Conservation (phyloP, 257 asterid species). For the Galeopsis tetrahit region DNA sequence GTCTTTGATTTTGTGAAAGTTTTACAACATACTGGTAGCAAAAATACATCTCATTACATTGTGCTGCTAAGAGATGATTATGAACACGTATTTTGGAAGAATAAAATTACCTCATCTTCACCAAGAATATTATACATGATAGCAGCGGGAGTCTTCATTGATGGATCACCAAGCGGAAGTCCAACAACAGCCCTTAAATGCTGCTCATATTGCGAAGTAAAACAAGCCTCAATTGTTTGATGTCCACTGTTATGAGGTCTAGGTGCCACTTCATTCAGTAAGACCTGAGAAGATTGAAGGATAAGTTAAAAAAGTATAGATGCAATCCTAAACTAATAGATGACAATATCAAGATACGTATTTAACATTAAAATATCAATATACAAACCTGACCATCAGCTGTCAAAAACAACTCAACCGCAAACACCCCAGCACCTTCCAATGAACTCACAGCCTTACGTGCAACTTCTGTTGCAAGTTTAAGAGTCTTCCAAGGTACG, state of each 20-base stretch:
- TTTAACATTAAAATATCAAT: conserved; percentile 17
- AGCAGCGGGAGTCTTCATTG: conserved; percentile 85
- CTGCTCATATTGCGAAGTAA: conserved; percentile 93
- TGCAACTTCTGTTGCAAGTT: conserved; percentile 91
- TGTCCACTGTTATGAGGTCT: conserved; percentile 99
- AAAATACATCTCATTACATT: background rate
- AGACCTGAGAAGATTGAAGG: conserved; percentile 56
- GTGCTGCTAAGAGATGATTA: conserved; percentile 9
- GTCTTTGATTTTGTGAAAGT: background rate
- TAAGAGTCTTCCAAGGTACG: conserved; percentile 72
- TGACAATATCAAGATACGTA: conserved; percentile 8
- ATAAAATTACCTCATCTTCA: conserved; percentile 75
- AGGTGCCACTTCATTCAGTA: conserved; percentile 96
- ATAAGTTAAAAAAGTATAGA: conserved; percentile 27
- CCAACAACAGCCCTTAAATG: conserved; percentile 95
- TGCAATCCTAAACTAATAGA: background rate
- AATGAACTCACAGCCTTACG: conserved; percentile 77
- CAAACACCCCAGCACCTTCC: conserved; percentile 97
- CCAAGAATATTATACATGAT: conserved; percentile 95
- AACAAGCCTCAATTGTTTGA: conserved; percentile 90
- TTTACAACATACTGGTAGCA: conserved; percentile 13
- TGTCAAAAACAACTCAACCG: conserved; percentile 91
- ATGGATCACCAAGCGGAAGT: conserved; percentile 95
- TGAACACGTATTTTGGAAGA: conserved; percentile 4
- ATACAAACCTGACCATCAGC: conserved; percentile 81